Conservation (phyloP, 805 yeast genomes). For the Candida alai region DNA sequence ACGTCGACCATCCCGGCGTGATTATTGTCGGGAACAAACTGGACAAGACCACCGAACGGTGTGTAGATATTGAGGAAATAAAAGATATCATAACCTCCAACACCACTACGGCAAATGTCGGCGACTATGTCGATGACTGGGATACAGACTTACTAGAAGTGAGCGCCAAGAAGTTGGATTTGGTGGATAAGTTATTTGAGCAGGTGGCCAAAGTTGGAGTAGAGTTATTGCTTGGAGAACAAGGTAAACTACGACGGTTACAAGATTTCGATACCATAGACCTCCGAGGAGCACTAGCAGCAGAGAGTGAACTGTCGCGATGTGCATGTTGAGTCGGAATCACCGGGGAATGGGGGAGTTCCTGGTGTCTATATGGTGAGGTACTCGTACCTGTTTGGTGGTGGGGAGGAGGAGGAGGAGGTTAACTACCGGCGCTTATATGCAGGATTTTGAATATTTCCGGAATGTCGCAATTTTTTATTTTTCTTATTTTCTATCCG, state of each 20-base stretch:
- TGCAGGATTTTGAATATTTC: too few species aligned
- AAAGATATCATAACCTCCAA: constrained; percentile 26
- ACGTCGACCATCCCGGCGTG: constrained; percentile 44
- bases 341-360: too few species aligned
- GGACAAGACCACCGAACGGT: constrained; percentile 34
- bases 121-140: constrained; percentile 31
- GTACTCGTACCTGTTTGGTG: too few species aligned
- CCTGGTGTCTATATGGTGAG: too few species aligned
- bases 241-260: constrained; percentile 12
- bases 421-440: too few species aligned
- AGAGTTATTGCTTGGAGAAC: constrained; percentile 12
- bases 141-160: constrained; percentile 29
- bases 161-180: constrained; percentile 25
- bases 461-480: too few species aligned
- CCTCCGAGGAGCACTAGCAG: constrained; percentile 11
- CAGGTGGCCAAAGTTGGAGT: constrained; percentile 37
- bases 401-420: too few species aligned
- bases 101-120: constrained; percentile 17
- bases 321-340: too few species aligned
- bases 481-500: too few species aligned
- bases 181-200: constrained; percentile 31
- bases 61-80: constrained; percentile 35
- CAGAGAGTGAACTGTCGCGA: constrained; percentile 7
- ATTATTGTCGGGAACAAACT: constrained; percentile 52
- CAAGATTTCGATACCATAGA: constrained; percentile 32